Evolutionary conservation across 805 yeast genomes (phyloP), one percentile per base, ranked within the genome.

Genomic region (Yarrowia sp.): DNA sequence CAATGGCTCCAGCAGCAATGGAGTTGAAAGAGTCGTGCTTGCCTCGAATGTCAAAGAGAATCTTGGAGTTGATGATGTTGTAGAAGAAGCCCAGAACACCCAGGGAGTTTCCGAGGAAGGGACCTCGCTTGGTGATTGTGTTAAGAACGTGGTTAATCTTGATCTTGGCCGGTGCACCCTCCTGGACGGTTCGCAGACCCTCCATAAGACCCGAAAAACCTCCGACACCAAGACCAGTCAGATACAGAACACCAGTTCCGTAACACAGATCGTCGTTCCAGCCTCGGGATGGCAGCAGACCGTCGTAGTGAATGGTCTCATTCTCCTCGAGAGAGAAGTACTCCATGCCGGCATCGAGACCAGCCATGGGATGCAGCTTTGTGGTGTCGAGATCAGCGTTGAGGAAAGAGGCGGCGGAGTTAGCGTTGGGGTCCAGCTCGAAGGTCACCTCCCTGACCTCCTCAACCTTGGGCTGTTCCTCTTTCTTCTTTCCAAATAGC

Each of bases 181-280:
- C 83, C 44, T 96, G 95, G 64, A 95, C 81, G 74, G 85, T 85
- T 67, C 82, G 82, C 65, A 95, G 72, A 67, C 99, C 98, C 77
- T 93, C 97, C 67, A 85, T 83, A 67, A 92, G 79, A 67, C 99
- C 99, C 72, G 85, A 88, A 14, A 86, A 78, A 67, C 99, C 99
- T 77, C 99, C 99, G 48, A 85, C 67, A 36, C 96, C 96, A 69
- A 95, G 82, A 46, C 96, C 80, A 33, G 89, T 70, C 70, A 95
- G 81, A 75, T 95, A 95, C 62, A 92, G 91, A 7, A 97, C 86
- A 77, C 99, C 99, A 11, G 98, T 89, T 70, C 99, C 99, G 77
- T 95, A 95, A 83, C 98, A 92, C 69, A 95, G 82, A 79, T 95
- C 98, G 76, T 95, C 99, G 16, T 92, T 84, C 96, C 97, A 95